Evolutionary conservation across 306 rosid species (phyloP).

Genomic region (Rubus parviflorus): DNA sequence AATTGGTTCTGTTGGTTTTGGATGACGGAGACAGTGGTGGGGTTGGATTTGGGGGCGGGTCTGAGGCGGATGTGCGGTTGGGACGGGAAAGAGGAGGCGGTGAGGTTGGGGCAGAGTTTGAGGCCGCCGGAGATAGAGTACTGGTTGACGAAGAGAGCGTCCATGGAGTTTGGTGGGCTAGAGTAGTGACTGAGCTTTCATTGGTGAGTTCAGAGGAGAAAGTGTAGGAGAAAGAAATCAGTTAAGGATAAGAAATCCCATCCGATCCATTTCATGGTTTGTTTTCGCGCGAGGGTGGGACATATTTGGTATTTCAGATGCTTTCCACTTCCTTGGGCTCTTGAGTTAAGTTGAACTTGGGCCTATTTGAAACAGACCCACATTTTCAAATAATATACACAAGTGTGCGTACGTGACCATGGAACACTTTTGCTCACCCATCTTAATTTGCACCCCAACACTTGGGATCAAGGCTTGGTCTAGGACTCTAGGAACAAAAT

Average conservation of each 20-base stretch:
- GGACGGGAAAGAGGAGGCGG: slow-evolving; percentile 18
- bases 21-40: slow-evolving; percentile 24
- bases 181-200: neutral
- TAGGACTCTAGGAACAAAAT: too few relatives aligned
- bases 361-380: neutral
- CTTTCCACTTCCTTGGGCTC: too few relatives aligned
- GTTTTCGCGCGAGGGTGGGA: slow-evolving; percentile 16
- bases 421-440: too few relatives aligned
- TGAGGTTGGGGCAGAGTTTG: slow-evolving; percentile 35
- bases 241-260: slow-evolving; percentile 64
- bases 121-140: slow-evolving; percentile 55
- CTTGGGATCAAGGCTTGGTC: too few relatives aligned
- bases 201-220: neutral
- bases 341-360: neutral
- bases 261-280: slow-evolving; percentile 43
- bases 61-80: slow-evolving; percentile 34
- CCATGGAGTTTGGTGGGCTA: slow-evolving; percentile 42
- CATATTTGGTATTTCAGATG: neutral
- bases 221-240: neutral
- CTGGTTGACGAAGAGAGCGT: slow-evolving; percentile 55
- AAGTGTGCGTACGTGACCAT: too few relatives aligned
- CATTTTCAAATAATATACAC: too few relatives aligned
- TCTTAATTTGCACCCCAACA: too few relatives aligned
- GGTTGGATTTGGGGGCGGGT: slow-evolving; percentile 15
- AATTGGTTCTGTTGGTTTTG: slow-evolving; percentile 41